These are phyloP conservation scores for Sambucus nigra DNA, from an alignment of 129 eudicot genomes.

Conservation along the genomic window DNA sequence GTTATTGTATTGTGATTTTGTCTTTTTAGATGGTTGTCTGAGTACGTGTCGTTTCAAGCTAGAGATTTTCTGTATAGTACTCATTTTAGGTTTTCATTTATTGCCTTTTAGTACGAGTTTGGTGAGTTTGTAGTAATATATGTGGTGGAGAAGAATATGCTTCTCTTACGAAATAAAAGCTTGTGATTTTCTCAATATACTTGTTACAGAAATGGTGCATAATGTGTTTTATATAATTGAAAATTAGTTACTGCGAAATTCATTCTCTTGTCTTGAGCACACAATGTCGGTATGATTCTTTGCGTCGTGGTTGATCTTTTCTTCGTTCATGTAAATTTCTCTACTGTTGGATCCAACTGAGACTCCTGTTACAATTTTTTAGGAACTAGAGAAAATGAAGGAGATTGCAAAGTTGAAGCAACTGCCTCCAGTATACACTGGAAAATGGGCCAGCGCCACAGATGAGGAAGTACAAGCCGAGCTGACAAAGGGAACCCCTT, in stretches of 20 bases:
- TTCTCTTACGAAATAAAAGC: too few species aligned
- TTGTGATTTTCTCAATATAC: too few species aligned
- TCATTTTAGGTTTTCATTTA: too few species aligned
- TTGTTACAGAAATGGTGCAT: not conserved
- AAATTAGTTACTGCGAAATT: not conserved
- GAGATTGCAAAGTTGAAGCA: slow-evolving; percentile 68
- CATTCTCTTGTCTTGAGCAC: not conserved
- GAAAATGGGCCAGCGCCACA: slow-evolving; percentile 83
- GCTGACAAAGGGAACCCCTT: slow-evolving; percentile 79
- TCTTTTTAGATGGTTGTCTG: too few species aligned
- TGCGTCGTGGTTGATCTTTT: not conserved
- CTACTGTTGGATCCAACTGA: not conserved
- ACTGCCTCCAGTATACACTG: slow-evolving; percentile 81
- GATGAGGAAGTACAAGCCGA: slow-evolving; percentile 67
- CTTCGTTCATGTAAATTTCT: not conserved
- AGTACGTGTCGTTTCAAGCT: not conserved
- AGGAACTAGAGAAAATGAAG: slow-evolving; percentile 93
- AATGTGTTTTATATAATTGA: not conserved
- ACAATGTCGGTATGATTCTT: not conserved
- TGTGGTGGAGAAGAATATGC: too few species aligned
- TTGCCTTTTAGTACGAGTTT: too few species aligned
- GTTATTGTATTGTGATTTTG: too few species aligned
- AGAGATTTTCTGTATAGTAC: not conserved
- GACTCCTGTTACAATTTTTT: slow-evolving; percentile 1
- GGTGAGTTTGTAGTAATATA: too few species aligned